Base-by-base conservation (phyloP, 345 rosid genomes). In the Microcos paniculata region DNA sequence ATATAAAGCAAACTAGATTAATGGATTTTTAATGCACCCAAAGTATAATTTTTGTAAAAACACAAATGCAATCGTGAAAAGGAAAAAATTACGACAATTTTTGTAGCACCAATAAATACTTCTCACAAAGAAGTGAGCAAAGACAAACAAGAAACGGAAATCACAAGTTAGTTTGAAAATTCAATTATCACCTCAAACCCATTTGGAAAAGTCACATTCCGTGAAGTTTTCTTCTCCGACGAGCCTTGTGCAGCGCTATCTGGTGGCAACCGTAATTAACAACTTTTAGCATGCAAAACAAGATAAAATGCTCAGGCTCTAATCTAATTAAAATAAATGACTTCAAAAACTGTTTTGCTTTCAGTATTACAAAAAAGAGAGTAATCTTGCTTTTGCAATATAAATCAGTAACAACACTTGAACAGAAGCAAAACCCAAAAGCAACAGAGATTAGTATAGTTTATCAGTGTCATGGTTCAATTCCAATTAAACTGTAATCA, bases 161-260 rank as follows among this genome's bases (percentile, higher is more conserved):
- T n/a, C n/a, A 62, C 38, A 6, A 1, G 38, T 55, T 14, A 24
- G 42, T 56, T n/a, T 59, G n/a, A 69, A 73, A 15, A 72, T 38
- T 26, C 23, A 69, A 23, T 3, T 31, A 63, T 81, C 67, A 91
- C 99, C 90, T 92, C 97, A 81, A 91, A 82, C 73, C 88, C 97
- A 79, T 79, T 84, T 6, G 97, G 99, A 82, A 94, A 94, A 79
- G 87, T 86, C 55, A 86, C 85, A 52, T 74, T 71, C n/a, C 78
- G 67, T 51, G 9, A 72, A 26, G 87, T 4, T 31, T 62, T 85
- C 79, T 82, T 88, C 87, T 81, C 85, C 57, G 62, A 45, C 48
- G 90, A 74, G 62, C 83, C 80, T 76, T 66, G 70, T 45, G 61
- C 24, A 45, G 71, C 77, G 48, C 76, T 83, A 80, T 82, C 91